Percentiles rank a stretch among this genome's conserved stretches.
These are phyloP conservation scores for Drechslerella coelobrocha DNA, from an alignment of 2,329 filamentous ascomycete species.

Conservation along the genomic window DNA sequence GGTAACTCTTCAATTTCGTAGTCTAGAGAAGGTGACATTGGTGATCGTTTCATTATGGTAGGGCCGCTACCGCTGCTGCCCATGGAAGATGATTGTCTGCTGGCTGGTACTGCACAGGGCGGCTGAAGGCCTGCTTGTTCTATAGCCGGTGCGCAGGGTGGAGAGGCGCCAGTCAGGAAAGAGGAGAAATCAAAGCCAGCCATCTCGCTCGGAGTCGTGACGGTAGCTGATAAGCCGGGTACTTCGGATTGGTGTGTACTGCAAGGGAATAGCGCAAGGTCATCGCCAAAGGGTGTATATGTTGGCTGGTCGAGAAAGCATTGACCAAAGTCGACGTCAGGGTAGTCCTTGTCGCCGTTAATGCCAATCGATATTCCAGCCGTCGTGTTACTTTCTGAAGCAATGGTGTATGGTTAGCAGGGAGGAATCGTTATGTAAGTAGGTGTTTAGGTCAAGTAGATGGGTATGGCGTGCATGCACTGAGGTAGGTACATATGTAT, in stretches of 20 bases:
- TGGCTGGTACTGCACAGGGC: slow-evolving; percentile 34
- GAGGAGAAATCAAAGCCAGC: slow-evolving; percentile 50
- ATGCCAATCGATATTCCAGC: slow-evolving; percentile 48
- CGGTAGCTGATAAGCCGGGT: slow-evolving; percentile 48
- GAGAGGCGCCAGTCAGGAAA: slow-evolving; percentile 47
- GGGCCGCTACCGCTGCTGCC: slow-evolving; percentile 41
- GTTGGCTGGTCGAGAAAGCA: slow-evolving; percentile 48
- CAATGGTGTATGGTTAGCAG: slow-evolving; percentile 16
- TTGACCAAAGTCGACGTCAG: slow-evolving; percentile 50
- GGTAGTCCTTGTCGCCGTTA: slow-evolving; percentile 48
- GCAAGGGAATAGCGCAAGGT: slow-evolving; percentile 48
- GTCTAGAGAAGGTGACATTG: slow-evolving; percentile 46
- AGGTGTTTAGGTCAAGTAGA: neutral
- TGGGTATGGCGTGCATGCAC: neutral
- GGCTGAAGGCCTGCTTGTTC: slow-evolving; percentile 40
- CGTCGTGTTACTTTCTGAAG: slow-evolving; percentile 40
- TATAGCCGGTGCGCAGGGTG: slow-evolving; percentile 39
- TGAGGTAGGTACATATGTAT: neutral
- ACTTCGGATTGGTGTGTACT: slow-evolving; percentile 50
- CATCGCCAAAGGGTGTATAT: slow-evolving; percentile 49
- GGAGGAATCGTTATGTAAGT: neutral
- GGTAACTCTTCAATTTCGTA: slow-evolving; percentile 49
- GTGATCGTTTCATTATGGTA: slow-evolving; percentile 38
- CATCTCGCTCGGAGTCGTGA: slow-evolving; percentile 48
- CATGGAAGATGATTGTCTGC: slow-evolving; percentile 49